Conservation (phyloP, 768 basidiomycete species). For the Tricholoma matsutake region DNA sequence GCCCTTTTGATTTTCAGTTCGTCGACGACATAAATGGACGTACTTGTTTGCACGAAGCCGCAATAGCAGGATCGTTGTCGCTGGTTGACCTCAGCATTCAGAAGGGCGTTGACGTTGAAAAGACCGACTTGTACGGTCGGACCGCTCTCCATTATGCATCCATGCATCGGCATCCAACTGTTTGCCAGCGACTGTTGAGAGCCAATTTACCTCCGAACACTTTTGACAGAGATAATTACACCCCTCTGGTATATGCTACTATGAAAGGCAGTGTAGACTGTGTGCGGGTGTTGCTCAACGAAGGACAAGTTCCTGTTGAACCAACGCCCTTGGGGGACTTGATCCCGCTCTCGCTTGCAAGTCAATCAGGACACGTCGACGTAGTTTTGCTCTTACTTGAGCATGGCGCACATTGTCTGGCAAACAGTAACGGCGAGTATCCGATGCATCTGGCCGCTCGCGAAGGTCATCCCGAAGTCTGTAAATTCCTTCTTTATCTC, state of each 20-base stretch:
- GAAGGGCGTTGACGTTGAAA: slow-evolving; percentile 66
- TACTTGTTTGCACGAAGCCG: slow-evolving; percentile 90
- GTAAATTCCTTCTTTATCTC: slow-evolving; percentile 66
- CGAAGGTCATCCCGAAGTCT: slow-evolving; percentile 87
- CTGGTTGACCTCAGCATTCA: slow-evolving; percentile 81
- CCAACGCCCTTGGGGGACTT: slow-evolving; percentile 64
- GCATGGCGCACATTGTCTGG: slow-evolving; percentile 71
- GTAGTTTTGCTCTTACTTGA: slow-evolving; percentile 76
- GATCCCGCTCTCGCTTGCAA: slow-evolving; percentile 86
- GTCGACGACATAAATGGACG: slow-evolving; percentile 97
- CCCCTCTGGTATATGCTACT: slow-evolving; percentile 91
- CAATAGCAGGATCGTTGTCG: slow-evolving; percentile 75
- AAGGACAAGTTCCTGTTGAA: slow-evolving; percentile 64
- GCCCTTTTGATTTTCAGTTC: slow-evolving; percentile 84
- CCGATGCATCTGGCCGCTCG: slow-evolving; percentile 95
- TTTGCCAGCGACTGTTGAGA: slow-evolving; percentile 75
- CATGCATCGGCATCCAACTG: slow-evolving; percentile 80
- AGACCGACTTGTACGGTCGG: slow-evolving; percentile 86
- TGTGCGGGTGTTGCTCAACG: slow-evolving; percentile 76
- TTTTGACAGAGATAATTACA: slow-evolving; percentile 92
- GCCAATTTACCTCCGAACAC: slow-evolving; percentile 62
- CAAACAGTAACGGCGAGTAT: slow-evolving; percentile 95
- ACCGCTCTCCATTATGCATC: slow-evolving; percentile 94
- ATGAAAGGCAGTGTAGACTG: slow-evolving; percentile 80
- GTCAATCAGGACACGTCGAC: slow-evolving; percentile 83